Base-by-base conservation (phyloP, 768 basidiomycete species). In the Agrocybe praecox region DNA sequence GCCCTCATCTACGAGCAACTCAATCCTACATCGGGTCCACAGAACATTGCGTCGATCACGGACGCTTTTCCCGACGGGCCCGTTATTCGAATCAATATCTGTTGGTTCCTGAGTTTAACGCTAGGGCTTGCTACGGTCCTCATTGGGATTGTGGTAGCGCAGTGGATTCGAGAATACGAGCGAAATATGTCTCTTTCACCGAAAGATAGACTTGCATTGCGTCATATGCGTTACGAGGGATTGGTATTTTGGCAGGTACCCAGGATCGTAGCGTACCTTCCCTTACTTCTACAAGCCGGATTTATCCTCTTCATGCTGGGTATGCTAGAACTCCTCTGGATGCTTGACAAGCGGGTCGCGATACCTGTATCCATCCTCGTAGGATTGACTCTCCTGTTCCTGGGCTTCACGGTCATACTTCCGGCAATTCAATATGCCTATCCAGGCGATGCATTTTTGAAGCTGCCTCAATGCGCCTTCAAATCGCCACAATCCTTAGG, bases 151-250 rank as follows among this genome's bases (percentile, higher is more conserved):
- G 29, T 61, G n/a, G 48, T 23, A 1, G 29, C 47, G 1, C 60
- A 61, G 44, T 61, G 60, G 60, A 36, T 61, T 8, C 47, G 60
- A 11, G 56, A 59, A 43, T 59, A 59, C 22, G 46, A 59, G 22
- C 29, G 53, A 18, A 53, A 55, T 6, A 23, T 45, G 11, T 47
- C 36, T 11, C 58, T 58, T 51, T 33, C 49, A 1, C 26, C 50
- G 7, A 50, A 59, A 46, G 58, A 22, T 10, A 48, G 24, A 15
- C 46, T 59, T 4, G 42, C 53, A n/a, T 32, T 59, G 14, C 58
- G 54, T 23, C 49, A 59, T 19, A 55, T 59, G 49, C 58, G 58
- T 17, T 52, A 55, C 47, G 44, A 59, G 45, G 58, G 58, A 9
- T 44, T 59, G 17, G 34, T 52, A 18, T 44, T 21, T 26, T 59